These are phyloP conservation scores for Globisporangium mamillatum DNA, from an alignment of 352 stramenopile species.

Conservation along the genomic window DNA sequence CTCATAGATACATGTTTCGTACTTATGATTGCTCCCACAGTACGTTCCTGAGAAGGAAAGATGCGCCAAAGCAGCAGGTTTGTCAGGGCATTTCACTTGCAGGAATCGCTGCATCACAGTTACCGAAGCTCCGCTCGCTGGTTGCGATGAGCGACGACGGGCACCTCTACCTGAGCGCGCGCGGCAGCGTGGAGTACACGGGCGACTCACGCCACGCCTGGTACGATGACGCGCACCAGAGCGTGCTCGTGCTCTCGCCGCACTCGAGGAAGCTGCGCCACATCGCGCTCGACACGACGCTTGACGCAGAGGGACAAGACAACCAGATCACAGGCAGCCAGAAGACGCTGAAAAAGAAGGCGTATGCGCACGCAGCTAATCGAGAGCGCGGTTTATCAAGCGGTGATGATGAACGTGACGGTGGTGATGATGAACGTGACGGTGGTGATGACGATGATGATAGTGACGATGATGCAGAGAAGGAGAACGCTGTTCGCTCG, in stretches of 20 bases:
- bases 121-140: not conserved
- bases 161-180: slow-evolving; percentile 56
- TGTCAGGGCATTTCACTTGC: not conserved
- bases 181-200: slow-evolving; percentile 41
- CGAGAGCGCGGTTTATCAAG: not conserved
- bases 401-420: not conserved
- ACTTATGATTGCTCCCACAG: not conserved
- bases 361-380: too few relatives aligned
- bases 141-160: slow-evolving; percentile 32
- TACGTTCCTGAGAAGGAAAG: not conserved
- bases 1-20: not conserved
- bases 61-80: not conserved
- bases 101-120: not conserved
- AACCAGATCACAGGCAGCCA: not conserved
- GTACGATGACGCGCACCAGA: slow-evolving; percentile 56
- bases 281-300: slow-evolving; percentile 37
- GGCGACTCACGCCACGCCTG: slow-evolving; percentile 33
- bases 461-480: slow-evolving; percentile 8
- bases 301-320: not conserved
- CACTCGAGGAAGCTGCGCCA: slow-evolving; percentile 34
- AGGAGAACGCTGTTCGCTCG: not conserved
- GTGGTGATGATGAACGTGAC: not conserved
- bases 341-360: not conserved
- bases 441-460: slow-evolving; percentile 4
- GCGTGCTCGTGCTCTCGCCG: slow-evolving; percentile 45